These are phyloP conservation scores for Aspergillus brasiliensis DNA, from an alignment of 2,329 filamentous ascomycete genomes.

Conservation along the genomic window DNA sequence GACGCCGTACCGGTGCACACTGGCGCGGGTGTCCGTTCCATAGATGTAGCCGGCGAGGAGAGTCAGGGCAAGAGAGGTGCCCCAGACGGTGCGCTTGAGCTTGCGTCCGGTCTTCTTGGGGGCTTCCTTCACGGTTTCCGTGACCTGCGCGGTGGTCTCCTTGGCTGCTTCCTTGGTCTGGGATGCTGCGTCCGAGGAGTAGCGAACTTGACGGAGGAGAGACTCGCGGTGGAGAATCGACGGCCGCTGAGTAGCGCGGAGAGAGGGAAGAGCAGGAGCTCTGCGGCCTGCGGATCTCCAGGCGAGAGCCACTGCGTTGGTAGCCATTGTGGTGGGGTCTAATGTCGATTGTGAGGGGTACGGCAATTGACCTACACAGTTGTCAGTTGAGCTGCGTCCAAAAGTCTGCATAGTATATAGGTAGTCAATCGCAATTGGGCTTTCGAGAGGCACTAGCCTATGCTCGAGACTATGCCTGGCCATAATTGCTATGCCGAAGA, in stretches of 20 bases:
- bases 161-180: conserved; percentile 15
- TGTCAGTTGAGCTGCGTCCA: not conserved
- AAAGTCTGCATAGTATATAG: too few relatives aligned
- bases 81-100: conserved; percentile 37
- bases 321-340: conserved; percentile 20
- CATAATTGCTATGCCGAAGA: not conserved
- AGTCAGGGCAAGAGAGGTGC: conserved; percentile 56
- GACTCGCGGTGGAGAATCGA: conserved; percentile 18
- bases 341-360: not conserved
- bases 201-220: conserved; percentile 8
- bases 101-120: conserved; percentile 33
- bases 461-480: not conserved
- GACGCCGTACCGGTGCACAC: conserved; percentile 67
- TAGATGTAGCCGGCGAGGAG: conserved; percentile 63
- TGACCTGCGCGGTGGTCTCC: conserved; percentile 1
- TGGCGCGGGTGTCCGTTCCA: conserved; percentile 72
- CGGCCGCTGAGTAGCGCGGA: conserved; percentile 28
- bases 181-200: conserved; percentile 16
- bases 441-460: not conserved
- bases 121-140: conserved; percentile 25
- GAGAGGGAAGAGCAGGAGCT: conserved; percentile 26
- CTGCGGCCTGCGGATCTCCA: conserved; percentile 29
- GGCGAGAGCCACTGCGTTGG: conserved; percentile 26
- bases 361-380: not conserved
- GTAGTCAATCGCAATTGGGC: not conserved